Evolutionary conservation across 177 flowering plant genomes (phyloP).

Genomic region (Tripterygium wilfordii): DNA sequence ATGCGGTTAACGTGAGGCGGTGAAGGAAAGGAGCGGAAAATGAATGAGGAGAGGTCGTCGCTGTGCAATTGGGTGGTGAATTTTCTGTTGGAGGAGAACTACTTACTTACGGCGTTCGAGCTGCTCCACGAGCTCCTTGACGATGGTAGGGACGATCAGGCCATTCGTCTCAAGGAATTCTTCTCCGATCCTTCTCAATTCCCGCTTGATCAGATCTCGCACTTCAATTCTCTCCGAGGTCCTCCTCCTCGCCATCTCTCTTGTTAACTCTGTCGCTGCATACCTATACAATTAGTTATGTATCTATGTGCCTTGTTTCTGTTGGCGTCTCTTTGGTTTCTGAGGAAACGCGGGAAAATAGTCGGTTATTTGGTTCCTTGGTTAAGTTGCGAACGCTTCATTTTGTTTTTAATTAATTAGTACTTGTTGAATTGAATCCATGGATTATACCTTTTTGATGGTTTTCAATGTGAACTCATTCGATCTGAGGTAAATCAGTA

Average conservation of each 20-base stretch:
- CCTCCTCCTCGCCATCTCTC: not conserved
- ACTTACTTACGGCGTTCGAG: slow-evolving; percentile 88
- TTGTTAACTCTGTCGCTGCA: not conserved
- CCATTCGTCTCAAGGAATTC: slow-evolving; percentile 91
- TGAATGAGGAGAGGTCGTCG: slow-evolving; percentile 86
- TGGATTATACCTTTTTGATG: too few relatives aligned
- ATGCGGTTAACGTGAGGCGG: too few relatives aligned
- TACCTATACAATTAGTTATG: too few relatives aligned
- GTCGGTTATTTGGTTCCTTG: too few relatives aligned
- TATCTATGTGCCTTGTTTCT: too few relatives aligned
- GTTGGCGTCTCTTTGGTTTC: too few relatives aligned
- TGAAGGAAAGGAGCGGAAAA: slow-evolving; percentile 3
- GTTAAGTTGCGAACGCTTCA: too few relatives aligned
- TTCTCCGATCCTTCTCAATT: slow-evolving; percentile 81
- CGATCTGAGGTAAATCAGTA: too few relatives aligned
- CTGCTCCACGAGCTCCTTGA: slow-evolving; percentile 97
- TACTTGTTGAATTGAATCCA: too few relatives aligned
- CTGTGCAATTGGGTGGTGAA: slow-evolving; percentile 98
- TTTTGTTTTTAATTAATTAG: too few relatives aligned
- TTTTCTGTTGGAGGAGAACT: slow-evolving; percentile 86
- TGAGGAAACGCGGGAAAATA: too few relatives aligned
- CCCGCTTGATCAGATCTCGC: slow-evolving; percentile 97
- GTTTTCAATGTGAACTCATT: too few relatives aligned
- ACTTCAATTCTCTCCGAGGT: slow-evolving; percentile 84
- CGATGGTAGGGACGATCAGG: slow-evolving; percentile 87